These are phyloP conservation scores for Fusarium multiceps DNA, from an alignment of 2,329 filamentous ascomycete genomes.

Conservation along the genomic window DNA sequence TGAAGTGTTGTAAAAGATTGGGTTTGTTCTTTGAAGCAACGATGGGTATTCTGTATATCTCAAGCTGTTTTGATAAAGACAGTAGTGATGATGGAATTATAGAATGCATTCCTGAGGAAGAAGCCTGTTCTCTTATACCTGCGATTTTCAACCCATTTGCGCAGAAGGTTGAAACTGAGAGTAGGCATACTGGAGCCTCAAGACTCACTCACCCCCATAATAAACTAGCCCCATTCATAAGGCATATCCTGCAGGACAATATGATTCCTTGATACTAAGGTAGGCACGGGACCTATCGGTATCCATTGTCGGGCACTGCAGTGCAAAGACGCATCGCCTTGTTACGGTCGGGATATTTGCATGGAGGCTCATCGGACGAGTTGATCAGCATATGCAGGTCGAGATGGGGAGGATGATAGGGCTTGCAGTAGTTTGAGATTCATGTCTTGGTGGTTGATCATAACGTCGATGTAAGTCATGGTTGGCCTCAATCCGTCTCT, in stretches of 20 bases:
- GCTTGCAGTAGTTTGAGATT: conserved; percentile 14
- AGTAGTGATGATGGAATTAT: conserved; percentile 8
- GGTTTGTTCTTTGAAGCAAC: background rate
- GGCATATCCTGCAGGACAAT: conserved; percentile 22
- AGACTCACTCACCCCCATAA: conserved; percentile 13
- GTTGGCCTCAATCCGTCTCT: background rate
- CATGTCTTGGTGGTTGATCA: conserved; percentile 1
- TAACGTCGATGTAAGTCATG: background rate
- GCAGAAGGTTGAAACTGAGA: conserved; percentile 29
- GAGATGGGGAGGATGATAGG: background rate
- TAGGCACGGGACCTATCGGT: conserved; percentile 29
- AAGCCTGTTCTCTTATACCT: conserved; percentile 32
- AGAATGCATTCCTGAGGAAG: conserved; percentile 24
- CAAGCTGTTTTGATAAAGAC: conserved; percentile 1
- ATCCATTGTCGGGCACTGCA: conserved; percentile 20
- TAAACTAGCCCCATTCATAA: conserved; percentile 29
- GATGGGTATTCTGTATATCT: background rate
- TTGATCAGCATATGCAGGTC: conserved; percentile 4
- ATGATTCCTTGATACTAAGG: conserved; percentile 15
- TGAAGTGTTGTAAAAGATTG: background rate
- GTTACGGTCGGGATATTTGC: conserved; percentile 11
- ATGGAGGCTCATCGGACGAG: conserved; percentile 9
- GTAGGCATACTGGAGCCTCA: conserved; percentile 22
- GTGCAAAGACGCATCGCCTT: conserved; percentile 11
- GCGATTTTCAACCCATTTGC: conserved; percentile 19